phyloP scores from a whole-genome alignment of 495 filamentous ascomycete genomes.

The Neurospora terricola region DNA sequence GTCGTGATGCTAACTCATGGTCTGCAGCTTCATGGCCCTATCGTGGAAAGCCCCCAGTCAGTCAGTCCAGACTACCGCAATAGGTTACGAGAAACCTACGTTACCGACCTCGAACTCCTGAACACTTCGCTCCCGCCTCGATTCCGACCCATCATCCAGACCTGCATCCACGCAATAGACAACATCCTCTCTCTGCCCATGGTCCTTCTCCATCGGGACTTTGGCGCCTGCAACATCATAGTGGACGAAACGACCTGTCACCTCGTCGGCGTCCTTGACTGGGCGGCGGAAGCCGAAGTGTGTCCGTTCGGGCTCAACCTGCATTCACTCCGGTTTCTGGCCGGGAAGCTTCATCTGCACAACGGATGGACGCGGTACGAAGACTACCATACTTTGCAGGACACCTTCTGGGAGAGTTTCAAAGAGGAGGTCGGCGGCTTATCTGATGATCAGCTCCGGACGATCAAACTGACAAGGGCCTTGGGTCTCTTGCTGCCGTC shows the following conservation, averaged over 20 bases:
- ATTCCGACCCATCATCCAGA: constrained; percentile 26
- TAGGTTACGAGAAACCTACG: constrained; percentile 12
- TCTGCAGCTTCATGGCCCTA: constrained; percentile 27
- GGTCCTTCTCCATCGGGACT: constrained; percentile 30
- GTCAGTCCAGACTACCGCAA: constrained; percentile 18
- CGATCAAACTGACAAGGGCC: constrained; percentile 29
- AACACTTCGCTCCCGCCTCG: constrained; percentile 23
- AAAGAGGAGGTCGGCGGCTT: constrained; percentile 21
- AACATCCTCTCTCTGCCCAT: constrained; percentile 30
- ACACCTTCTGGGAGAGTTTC: constrained; percentile 29
- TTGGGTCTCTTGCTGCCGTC: constrained; percentile 24
- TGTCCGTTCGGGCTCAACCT: constrained; percentile 31
- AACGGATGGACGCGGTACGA: constrained; percentile 29
- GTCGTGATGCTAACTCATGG: constrained; percentile 26
- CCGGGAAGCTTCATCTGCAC: constrained; percentile 25
- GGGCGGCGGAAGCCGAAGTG: constrained; percentile 20
- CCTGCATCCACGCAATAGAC: constrained; percentile 19
- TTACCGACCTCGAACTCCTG: constrained; percentile 21
- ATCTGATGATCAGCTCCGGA: constrained; percentile 3
- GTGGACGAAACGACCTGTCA: constrained; percentile 25
- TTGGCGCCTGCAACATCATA: constrained; percentile 30
- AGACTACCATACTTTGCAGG: constrained; percentile 24
- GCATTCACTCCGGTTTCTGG: constrained; percentile 25
- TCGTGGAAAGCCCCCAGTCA: constrained; percentile 25
- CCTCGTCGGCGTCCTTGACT: constrained; percentile 28